These are phyloP conservation scores for Arabis alpina DNA, from an alignment of 345 rosid genomes.

Conservation along the genomic window DNA sequence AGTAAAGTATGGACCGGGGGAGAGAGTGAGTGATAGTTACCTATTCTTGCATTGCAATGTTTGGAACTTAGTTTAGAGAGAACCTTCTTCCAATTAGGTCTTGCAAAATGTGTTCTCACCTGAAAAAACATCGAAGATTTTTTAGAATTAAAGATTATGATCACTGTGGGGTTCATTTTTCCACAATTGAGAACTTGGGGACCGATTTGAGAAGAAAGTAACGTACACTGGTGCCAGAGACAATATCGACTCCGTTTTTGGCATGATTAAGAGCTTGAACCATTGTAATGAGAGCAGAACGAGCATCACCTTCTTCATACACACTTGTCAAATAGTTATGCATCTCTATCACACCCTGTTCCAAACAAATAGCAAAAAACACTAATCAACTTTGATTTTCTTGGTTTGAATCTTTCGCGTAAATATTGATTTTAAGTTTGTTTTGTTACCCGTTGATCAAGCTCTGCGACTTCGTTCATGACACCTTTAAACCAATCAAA, in stretches of 20 bases:
- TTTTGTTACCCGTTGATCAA: conserved; percentile 81
- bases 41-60: conserved; percentile 88
- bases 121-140: conserved; percentile 31
- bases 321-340: conserved; percentile 98
- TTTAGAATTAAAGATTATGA: not conserved
- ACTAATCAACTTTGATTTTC: not conserved
- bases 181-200: conserved; percentile 30
- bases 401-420: not conserved
- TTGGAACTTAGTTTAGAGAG: conserved; percentile 83
- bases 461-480: conserved; percentile 94
- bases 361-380: not conserved
- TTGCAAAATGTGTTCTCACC: conserved; percentile 97
- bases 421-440: not conserved
- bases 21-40: conserved; percentile 44
- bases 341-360: conserved; percentile 96
- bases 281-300: conserved; percentile 98
- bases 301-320: conserved; percentile 99
- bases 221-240: conserved; percentile 91
- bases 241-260: conserved; percentile 94
- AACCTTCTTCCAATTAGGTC: conserved; percentile 96
- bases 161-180: conserved; percentile 28
- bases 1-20: not conserved
- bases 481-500: conserved; percentile 99
- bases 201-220: conserved; percentile 9
- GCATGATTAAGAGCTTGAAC: conserved; percentile 98